Evolutionary conservation across 768 basidiomycete genomes (phyloP).

Genomic region (Amanita pseudoporphyria): DNA sequence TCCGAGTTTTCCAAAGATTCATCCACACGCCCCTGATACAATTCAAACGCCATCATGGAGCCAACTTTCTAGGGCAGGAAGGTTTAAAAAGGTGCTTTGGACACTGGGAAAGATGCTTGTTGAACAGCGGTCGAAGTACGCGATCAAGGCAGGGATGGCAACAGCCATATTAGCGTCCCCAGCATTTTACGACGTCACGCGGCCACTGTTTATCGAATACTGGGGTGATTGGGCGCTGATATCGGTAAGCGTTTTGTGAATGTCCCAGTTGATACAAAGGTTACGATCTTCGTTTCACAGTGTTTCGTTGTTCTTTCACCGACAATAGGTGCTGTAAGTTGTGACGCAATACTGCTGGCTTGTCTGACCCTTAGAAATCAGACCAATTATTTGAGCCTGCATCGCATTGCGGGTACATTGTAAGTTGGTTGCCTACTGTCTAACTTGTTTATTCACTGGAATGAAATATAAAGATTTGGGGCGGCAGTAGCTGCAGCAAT

Average conservation of each 20-base stretch:
- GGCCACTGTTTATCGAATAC: slow-evolving; percentile 71
- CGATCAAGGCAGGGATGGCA: slow-evolving; percentile 80
- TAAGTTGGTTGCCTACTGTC: slow-evolving; percentile 24
- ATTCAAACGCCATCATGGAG: slow-evolving; percentile 65
- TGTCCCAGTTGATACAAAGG: not conserved
- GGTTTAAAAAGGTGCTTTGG: slow-evolving; percentile 67
- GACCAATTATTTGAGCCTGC: slow-evolving; percentile 81
- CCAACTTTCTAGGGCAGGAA: slow-evolving; percentile 50
- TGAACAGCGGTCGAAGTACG: slow-evolving; percentile 77
- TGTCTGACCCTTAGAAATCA: slow-evolving; percentile 18
- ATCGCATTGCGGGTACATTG: slow-evolving; percentile 83
- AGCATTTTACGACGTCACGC: slow-evolving; percentile 75
- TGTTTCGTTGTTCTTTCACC: slow-evolving; percentile 90
- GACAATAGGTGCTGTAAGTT: slow-evolving; percentile 70
- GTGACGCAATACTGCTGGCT: not conserved
- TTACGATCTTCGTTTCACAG: slow-evolving; percentile 23
- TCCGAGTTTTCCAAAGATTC: slow-evolving; percentile 72
- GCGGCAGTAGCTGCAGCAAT: slow-evolving; percentile 65
- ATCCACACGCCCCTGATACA: slow-evolving; percentile 79
- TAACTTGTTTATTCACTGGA: not conserved
- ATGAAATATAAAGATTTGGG: slow-evolving; percentile 45
- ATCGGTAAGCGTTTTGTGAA: slow-evolving; percentile 43
- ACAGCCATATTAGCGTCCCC: slow-evolving; percentile 77
- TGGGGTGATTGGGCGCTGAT: slow-evolving; percentile 96
- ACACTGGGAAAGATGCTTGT: slow-evolving; percentile 49